Base-by-base conservation (phyloP, 371 early-diverging fungal genomes). In the Rhizopus arrhizus region DNA sequence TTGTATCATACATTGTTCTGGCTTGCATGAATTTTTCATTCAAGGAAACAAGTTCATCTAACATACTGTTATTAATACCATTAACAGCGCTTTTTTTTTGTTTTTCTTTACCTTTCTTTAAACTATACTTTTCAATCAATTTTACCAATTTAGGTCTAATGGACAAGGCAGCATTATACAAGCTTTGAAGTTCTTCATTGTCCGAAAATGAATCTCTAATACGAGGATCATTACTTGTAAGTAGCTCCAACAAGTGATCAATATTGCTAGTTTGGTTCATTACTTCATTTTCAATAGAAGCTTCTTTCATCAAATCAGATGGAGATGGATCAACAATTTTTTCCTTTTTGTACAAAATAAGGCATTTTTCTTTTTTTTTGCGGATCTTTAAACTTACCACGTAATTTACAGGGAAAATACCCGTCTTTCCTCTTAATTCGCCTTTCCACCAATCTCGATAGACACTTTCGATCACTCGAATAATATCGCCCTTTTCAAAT, bases 361-460 rank as follows among this genome's bases (percentile, higher is more conserved):
- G 50, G 8, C 4, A 28, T 3, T 54, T 33, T 11, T 3, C 42
- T 43, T 36, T 43, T 33, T 11, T 43, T 36, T 43, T 48, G 9
- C 11, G 7, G 22, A 9, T 43, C 28, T 41, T 12, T 52, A 56
- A 65, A 66, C 70, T 88, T 43, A 43, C 43, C 36, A 94, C 93
- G 74, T 95, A 94, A 65, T 94, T 94, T 10, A 89, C 83, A 16
- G 95, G 95, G 64, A 95, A 93, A 54, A 95, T 90, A 11, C 95
- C 95, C 22, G 84, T 80, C 34, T 79, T 78, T 33, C 91, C 90
- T 41, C 79, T 73, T 31, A 86, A 64, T 62, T 89, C 89, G 9
- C 94, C 95, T 69, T 91, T 91, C 94, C 94, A 95, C 95, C 95
- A 95, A 62, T 94, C 94, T 59, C 88, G 82, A 65, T 91, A 94